Evolutionary conservation across 2,329 filamentous ascomycete species (phyloP).

Genomic region (Aureobasidium lini): DNA sequence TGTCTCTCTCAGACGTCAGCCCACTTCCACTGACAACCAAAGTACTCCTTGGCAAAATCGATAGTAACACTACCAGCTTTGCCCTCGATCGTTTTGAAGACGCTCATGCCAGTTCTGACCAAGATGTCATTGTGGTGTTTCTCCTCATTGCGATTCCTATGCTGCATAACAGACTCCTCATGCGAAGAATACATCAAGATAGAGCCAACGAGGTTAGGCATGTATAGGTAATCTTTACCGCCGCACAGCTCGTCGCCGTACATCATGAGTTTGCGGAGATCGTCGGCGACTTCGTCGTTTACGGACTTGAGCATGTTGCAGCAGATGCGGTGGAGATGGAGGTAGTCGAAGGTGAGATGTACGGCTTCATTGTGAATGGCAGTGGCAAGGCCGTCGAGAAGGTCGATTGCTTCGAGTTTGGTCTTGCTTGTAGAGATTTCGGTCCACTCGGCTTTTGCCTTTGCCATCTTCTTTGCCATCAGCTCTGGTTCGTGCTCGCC

Average conservation of each 20-base stretch:
- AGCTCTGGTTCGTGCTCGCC: too few species aligned
- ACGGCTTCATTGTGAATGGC: not conserved
- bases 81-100: not conserved
- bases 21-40: too few species aligned
- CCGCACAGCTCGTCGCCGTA: too few species aligned
- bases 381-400: not conserved
- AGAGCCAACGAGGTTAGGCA: not conserved
- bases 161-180: not conserved
- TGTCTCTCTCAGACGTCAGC: too few species aligned
- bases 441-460: not conserved
- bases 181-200: not conserved
- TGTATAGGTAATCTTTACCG: not conserved
- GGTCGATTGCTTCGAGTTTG: not conserved
- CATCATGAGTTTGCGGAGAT: not conserved
- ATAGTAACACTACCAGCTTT: not conserved
- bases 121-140: not conserved
- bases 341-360: not conserved
- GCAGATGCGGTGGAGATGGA: not conserved
- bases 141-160: not conserved
- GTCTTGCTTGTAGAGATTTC: not conserved
- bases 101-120: not conserved
- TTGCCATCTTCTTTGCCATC: too few species aligned
- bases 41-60: not conserved
- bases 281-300: not conserved
- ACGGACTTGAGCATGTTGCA: not conserved